Percentiles rank a stretch among this genome's conserved stretches.
These are phyloP conservation scores for Apiotrichum mycotoxinovorans DNA, from an alignment of 1,284 basidiomycete species.

Conservation along the genomic window DNA sequence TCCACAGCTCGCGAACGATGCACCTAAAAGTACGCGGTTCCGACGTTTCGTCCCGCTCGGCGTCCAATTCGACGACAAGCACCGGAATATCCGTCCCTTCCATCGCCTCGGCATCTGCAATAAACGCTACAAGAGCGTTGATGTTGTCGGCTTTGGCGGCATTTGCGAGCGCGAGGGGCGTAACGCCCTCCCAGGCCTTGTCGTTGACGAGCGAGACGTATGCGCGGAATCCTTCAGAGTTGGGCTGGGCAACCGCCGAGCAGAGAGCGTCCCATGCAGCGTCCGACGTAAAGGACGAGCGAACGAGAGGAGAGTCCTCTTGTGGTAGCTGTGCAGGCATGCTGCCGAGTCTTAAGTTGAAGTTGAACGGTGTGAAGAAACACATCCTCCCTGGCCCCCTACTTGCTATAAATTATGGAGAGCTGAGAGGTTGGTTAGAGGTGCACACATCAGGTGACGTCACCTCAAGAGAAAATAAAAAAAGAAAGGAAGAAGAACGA, in stretches of 20 bases:
- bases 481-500: no score
- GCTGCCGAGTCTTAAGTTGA: no score
- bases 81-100: neutral
- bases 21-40: constrained; percentile 5
- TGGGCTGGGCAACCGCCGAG: neutral
- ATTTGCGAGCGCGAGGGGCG: neutral
- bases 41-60: neutral
- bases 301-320: neutral
- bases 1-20: constrained; percentile 3
- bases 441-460: no score
- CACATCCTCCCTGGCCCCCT: no score
- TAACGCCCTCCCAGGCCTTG: neutral
- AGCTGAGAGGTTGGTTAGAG: no score
- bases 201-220: constrained; percentile 1
- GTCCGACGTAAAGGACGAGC: neutral
- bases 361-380: no score
- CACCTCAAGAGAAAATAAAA: no score
- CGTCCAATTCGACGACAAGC: neutral
- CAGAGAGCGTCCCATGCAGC: neutral
- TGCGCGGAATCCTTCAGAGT: neutral
- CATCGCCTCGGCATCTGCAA: neutral
- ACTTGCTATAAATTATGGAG: no score
- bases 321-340: neutral
- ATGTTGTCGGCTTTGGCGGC: neutral
- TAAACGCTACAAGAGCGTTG: neutral